Evolutionary conservation across 2,329 filamentous ascomycete genomes (phyloP), one percentile per base, ranked within the genome.

Genomic region (Catunica adiposa): DNA sequence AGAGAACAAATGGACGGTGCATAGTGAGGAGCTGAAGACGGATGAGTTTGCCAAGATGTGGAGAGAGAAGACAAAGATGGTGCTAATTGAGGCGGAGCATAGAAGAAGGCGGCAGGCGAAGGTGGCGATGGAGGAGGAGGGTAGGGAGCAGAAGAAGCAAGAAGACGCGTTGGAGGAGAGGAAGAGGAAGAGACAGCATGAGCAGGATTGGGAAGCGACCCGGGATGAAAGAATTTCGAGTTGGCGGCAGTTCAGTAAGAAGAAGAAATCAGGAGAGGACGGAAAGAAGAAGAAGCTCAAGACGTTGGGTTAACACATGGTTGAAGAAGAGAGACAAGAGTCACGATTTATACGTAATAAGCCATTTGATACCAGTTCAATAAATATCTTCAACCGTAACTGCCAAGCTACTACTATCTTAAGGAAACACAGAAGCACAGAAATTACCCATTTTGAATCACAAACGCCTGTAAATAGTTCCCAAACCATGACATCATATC

Each of bases 61-160:
- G 92, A 81, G 86, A 62, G 82, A 89, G 67, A 97, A 96, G 78
- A 80, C 87, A 11, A 84, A 87, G 62, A 79, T 84, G 65, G 92
- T 98, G 47, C 78, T 98, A 61, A 81, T 96, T 63, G 92, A 98
- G 64, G 90, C 94, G 66, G 92, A 97, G 71, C 79, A 89, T 64
- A 78, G 92, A 54, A 76, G 88, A 55, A 76, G 86, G 59, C 78
- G 89, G 61, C 89, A 95, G 75, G 69, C 90, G 67, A 94, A 94
- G 72, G 92, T 86, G 42, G 86, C 92, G 73, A 84, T 98, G 83
- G 88, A 94, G 69, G 92, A 98, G 69, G 90, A 98, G 68, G 92
- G 92, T 5, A 77, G 92, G 55, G 84, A 92, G 72, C 83, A 94
- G 76, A 80, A 82, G 65, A 85, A 84, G 66, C 82, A 82, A 63